Base-by-base conservation (phyloP, 768 basidiomycete species). In the Butyriboletus loyo region DNA sequence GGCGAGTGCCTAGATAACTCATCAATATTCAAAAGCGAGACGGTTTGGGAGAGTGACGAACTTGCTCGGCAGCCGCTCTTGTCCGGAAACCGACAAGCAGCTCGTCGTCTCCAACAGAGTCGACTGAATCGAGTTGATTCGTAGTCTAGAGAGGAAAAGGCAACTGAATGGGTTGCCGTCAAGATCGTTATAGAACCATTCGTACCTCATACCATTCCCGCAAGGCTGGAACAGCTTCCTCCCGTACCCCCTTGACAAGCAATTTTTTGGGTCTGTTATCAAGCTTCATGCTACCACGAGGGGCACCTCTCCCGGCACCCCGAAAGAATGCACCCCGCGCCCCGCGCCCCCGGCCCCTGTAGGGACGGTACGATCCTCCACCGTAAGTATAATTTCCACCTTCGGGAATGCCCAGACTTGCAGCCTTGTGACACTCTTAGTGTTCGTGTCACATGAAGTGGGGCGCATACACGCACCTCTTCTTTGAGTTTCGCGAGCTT, bases 211-310 rank as follows among this genome's bases (percentile, higher is more conserved):
- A 96, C 88, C 90, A 95, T 59, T 89, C 85, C 56, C 80, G 82
- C 53, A 94, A 72, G 7, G 80, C 77, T 55, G 85, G 82, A 30
- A 83, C 55, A 28, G 74, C 74, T n/a, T 74, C 74, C 19, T 79
- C 77, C 32, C 75, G 70, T 9, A 81, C 81, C 34, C 86, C 89
- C 63, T 89, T 86, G 27, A 97, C 74, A 21, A 87, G 70, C 22
- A 97, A 72, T 68, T 82, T 86, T 73, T 85, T 88, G 10, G 93
- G 89, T 17, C 93, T 83, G 63, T 94, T 92, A 68, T 97, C 93
- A 27, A 97, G 80, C 64, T 89, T 89, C 87, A 96, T 88, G 61
- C 85, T 92, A 10, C 77, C 74, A 37, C 86, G 79, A 10, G 84
- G 77, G 41, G 81, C 84, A 51, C 89, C 88, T 40, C 89, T 82